Base-by-base conservation (phyloP, 148 eudicot species). In the Vaccinium myrtillus region DNA sequence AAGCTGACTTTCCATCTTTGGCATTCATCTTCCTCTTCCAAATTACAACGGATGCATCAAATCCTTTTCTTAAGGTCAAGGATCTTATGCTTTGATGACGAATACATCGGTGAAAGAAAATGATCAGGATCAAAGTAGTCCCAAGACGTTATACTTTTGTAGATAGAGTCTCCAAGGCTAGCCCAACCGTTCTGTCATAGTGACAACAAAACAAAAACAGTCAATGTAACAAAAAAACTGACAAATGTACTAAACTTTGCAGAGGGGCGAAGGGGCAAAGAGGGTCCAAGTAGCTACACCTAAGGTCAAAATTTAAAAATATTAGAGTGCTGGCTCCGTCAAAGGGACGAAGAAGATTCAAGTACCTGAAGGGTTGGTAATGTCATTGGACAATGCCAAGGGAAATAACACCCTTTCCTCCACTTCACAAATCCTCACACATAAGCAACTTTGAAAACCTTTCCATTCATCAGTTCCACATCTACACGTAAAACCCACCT, bases 361-460 rank as follows among this genome's bases (percentile, higher is more conserved):
- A 36, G 36, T 88, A 93, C 98, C 98, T 85, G 98, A 95, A 59
- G 92, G 86, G 81, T 94, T 94, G 14, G 98, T 94, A 82, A 94
- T 88, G 79, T 96, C 92, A 83, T 91, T 91, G 58, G 93, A 91
- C 85, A 91, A 83, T 23, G 92, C 93, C 91, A 90, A 87, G 32
- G 93, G 91, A 0, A 92, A 91, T n/a, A 49, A 91, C 93, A 53
- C 93, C 93, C 79, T 91, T 91, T 73, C 93, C 93, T 21, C 93
- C 91, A 16, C 93, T 92, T 1, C 92, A 91, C 92, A 91, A 90
- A 67, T 91, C 92, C 89, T 91, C 93, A 14, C 93, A 91, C 25
- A 91, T 78, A 19, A 91, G 90, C 85, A 89, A 67, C 85, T 91
- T 91, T 1, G 90, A 65, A 87, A 91, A 91, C 85, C 84, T 89